These are phyloP conservation scores for Camellia japonica DNA, from an alignment of 148 eudicot genomes.

Conservation along the genomic window DNA sequence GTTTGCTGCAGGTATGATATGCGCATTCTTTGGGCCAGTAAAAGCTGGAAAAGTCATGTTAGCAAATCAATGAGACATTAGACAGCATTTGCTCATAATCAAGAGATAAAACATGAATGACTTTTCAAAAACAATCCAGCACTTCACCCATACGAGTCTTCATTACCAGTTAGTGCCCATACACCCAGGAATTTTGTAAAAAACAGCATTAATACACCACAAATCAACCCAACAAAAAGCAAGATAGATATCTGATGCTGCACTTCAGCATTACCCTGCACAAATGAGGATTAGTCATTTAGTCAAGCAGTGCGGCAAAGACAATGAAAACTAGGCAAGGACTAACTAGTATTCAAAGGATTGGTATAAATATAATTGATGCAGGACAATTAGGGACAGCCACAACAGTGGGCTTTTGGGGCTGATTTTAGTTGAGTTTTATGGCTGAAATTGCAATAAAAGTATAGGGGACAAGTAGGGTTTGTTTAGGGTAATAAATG, in stretches of 20 bases:
- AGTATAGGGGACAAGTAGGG: no score
- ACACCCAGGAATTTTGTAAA: slow-evolving; percentile 60
- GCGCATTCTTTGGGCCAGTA: slow-evolving; percentile 66
- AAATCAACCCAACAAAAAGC: slow-evolving; percentile 63
- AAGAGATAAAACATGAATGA: slow-evolving; percentile 5
- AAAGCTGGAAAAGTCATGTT: slow-evolving; percentile 52
- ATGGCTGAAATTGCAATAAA: no score
- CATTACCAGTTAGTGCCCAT: slow-evolving; percentile 70
- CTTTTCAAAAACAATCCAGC: slow-evolving; percentile 17
- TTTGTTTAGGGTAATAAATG: no score
- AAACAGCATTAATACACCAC: slow-evolving; percentile 79
- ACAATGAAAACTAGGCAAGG: background rate
- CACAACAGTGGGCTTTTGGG: no score
- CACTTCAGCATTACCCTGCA: slow-evolving; percentile 83
- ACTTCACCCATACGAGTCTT: slow-evolving; percentile 22
- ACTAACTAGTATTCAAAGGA: no score
- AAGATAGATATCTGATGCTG: slow-evolving; percentile 83
- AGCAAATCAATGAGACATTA: slow-evolving; percentile 19
- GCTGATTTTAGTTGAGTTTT: no score
- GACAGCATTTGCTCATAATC: slow-evolving; percentile 3
- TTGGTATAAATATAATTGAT: no score
- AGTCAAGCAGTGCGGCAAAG: background rate
- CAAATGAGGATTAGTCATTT: slow-evolving; percentile 10
- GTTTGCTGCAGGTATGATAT: slow-evolving; percentile 80
- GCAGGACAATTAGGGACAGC: no score